phyloP scores from a whole-genome alignment of 192 early-diverging fungal genomes.

The Umbelopsis sp. region DNA sequence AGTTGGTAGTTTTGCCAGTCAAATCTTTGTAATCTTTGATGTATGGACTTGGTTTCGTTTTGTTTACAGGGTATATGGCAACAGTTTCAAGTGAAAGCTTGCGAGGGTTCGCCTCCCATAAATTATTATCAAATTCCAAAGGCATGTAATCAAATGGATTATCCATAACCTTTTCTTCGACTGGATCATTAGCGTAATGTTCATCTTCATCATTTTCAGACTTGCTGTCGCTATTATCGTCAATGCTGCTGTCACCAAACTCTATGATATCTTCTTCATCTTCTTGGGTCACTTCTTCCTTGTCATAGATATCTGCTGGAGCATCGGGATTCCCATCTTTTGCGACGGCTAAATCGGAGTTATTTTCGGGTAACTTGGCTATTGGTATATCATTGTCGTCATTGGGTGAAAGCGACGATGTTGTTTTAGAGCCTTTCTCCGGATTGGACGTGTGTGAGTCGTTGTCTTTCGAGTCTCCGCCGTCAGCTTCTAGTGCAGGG shows the following conservation, averaged over 20 bases:
- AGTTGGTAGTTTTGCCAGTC: neutral
- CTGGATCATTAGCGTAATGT: too few species aligned
- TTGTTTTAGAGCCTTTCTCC: too few species aligned
- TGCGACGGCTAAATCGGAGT: neutral
- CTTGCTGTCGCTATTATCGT: neutral
- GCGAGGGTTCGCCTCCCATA: neutral
- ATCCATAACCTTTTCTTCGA: neutral
- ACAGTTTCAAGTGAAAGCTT: neutral
- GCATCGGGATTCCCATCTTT: neutral
- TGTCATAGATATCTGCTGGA: neutral
- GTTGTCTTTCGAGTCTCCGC: neutral
- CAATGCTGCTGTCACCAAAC: neutral
- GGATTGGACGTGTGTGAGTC: too few species aligned
- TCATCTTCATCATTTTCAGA: neutral
- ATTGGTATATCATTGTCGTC: neutral
- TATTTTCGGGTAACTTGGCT: neutral
- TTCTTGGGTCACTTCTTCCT: neutral
- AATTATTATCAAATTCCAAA: conserved; percentile 6
- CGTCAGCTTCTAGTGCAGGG: neutral
- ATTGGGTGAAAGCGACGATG: neutral
- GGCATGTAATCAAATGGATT: neutral
- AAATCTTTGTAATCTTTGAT: neutral
- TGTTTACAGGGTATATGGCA: neutral
- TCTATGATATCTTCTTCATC: neutral
- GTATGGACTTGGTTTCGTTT: neutral